Evolutionary conservation across 164 flowering plant genomes (phyloP).

Genomic region (Kingdonia uniflora): DNA sequence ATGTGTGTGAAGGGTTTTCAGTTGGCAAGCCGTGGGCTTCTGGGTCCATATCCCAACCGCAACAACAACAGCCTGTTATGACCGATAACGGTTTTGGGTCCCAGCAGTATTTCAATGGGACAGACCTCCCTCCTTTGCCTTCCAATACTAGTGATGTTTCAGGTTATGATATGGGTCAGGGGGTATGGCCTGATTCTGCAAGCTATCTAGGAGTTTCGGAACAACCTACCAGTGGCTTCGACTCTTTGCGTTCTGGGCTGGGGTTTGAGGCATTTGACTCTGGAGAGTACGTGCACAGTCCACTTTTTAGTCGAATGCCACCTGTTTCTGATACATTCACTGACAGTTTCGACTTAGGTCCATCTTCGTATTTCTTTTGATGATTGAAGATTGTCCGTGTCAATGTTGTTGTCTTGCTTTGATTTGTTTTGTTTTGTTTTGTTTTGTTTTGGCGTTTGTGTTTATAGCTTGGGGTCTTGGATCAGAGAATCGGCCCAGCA

Average conservation of each 20-base stretch:
- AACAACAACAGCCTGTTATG: neutral
- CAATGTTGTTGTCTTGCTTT: too few species aligned
- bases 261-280: conserved; percentile 1
- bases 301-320: conserved; percentile 23
- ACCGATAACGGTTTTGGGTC: neutral
- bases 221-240: conserved; percentile 3
- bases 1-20: conserved; percentile 1
- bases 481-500: too few species aligned
- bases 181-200: conserved; percentile 1
- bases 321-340: conserved; percentile 12
- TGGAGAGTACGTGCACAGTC: conserved; percentile 19
- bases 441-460: too few species aligned
- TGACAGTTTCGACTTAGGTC: conserved; percentile 19
- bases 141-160: conserved; percentile 5
- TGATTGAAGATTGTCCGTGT: neutral
- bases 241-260: conserved; percentile 2
- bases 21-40: neutral
- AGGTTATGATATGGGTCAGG: conserved; percentile 10
- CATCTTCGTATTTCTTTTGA: conserved; percentile 22
- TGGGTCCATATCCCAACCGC: neutral
- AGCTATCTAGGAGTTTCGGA: conserved; percentile 12
- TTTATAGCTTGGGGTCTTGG: too few species aligned
- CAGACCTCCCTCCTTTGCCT: conserved; percentile 31
- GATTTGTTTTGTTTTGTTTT: too few species aligned
- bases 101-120: conserved; percentile 6